These are phyloP conservation scores for Cryptosporidium bovis DNA, from an alignment of 169 alveolate species.

Conservation along the genomic window DNA sequence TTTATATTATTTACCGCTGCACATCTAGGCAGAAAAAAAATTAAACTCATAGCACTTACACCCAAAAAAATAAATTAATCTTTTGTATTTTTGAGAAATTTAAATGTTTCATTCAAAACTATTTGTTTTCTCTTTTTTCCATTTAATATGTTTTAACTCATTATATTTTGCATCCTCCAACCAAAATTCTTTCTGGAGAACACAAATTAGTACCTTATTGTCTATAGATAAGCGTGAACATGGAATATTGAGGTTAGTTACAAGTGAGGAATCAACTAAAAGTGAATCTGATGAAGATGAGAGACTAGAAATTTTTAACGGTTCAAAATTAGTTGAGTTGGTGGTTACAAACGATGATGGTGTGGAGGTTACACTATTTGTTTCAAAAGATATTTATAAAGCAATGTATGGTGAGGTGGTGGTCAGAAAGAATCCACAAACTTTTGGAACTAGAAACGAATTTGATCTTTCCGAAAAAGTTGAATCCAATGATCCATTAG, in stretches of 20 bases:
- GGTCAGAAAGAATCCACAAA: constrained; percentile 36
- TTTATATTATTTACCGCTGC: too few species aligned
- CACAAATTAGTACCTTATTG: constrained; percentile 7
- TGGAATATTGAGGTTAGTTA: constrained; percentile 4
- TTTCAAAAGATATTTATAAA: constrained; percentile 14
- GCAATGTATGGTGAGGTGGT: constrained; percentile 3
- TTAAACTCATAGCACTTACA: too few species aligned
- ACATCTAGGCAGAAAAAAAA: too few species aligned
- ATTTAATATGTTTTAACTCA: too few species aligned
- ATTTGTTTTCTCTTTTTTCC: too few species aligned
- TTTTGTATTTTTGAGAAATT: not conserved
- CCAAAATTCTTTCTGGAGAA: constrained; percentile 20
- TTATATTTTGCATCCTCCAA: too few species aligned
- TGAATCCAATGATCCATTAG: too few species aligned
- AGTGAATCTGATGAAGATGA: not conserved
- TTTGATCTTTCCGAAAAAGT: too few species aligned
- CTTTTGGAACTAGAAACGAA: not conserved
- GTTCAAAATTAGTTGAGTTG: constrained; percentile 7
- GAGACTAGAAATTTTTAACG: not conserved
- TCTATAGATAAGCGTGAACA: constrained; percentile 12
- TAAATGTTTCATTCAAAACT: not conserved
- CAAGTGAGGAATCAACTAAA: constrained; percentile 8
- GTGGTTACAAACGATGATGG: constrained; percentile 19
- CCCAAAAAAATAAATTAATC: not conserved
- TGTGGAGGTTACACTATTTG: constrained; percentile 38